Evolutionary conservation across 768 basidiomycete species (phyloP), one percentile per base, ranked within the genome.

Genomic region (Pleurotus eryngii): DNA sequence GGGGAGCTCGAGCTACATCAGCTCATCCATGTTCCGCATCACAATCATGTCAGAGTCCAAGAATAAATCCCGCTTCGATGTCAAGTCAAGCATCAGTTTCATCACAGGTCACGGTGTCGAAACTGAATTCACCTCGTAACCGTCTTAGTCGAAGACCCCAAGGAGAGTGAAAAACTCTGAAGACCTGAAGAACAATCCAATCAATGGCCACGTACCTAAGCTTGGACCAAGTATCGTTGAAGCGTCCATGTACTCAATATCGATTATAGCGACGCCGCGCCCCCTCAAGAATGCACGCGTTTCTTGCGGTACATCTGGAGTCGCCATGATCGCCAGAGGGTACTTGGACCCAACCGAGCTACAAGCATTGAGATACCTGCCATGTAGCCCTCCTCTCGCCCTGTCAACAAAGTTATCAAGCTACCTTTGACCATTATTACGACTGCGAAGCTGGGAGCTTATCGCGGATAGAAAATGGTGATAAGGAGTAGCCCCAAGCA

Each of bases 11-110:
- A 91, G 70, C 46, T 87, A 83, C 73, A 83, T 78, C 39, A 83
- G 62, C 27, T 82, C 80, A 71, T 96, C 95, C 86, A 96, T 93
- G 66, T 92, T 94, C 49, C 72, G 78, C 71, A 78, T 75, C 18
- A 94, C 76, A 54, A 93, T 77, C 94, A 96, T 96, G 72, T 96
- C 94, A 17, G 87, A 84, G 68, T 96, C 94, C 49, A 95, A 71
- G 37, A 95, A 78, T 54, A 94, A 87, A 55, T 95, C 68, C 22
- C 89, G 81, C 90, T 92, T 55, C 53, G 8, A 40, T 58, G 38
- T 48, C 37, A 63, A 49, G 61, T 56, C 4, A 6, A 6, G 5
- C 5, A 30, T 30, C 27, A 30, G 27, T 30, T 6, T 30, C 27
- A 6, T 30, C 27, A 5, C 27, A 5, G 7, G 27, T 5, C 6